Evolutionary conservation across 2,329 filamentous ascomycete genomes (phyloP), one percentile per base, ranked within the genome.

Genomic region (Pestalotiopsis sp.): DNA sequence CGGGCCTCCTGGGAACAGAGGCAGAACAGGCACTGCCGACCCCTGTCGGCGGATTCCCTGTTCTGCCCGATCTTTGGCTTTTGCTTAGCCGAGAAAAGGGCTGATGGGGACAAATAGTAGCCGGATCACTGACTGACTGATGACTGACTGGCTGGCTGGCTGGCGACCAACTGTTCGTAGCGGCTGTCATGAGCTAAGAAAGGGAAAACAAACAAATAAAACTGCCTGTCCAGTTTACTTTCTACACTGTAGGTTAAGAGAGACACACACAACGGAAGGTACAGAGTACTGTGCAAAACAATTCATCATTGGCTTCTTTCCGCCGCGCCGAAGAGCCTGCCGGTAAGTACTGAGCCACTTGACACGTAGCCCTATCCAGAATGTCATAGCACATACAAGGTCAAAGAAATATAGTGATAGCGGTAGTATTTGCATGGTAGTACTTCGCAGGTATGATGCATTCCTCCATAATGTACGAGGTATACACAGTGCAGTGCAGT

Each of bases 1-100:
- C 23, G 57, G 57, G 23, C 23, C 57, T 36, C 23, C 57, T 59
- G 57, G 57, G 20, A 23, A 36, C 23, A 27, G 23, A 36, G n/a
- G 25, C 27, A 27, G 17, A 59, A 36, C 59, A 38, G 59, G 9
- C 17, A 17, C 58, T 39, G 59, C 31, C 25, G 9, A 27, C 59
- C 59, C 59, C 27, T 62, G 59, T 62, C 59, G 59, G 20, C 59
- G 31, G 17, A 9, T 62, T 62, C 59, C 59, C 59, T 62, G 59
- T 39, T 62, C 59, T 62, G 25, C 31, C 59, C 59, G 59, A 62
- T 23, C 31, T 39, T 38, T 12, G 38, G 17, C n/a, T 39, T 20
- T 62, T 36, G 27, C 12, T 62, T 62, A 62, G 59, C 59, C 59
- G 59, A 62, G 38, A n/a, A 13, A 49, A 49, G 45, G 45, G 45